Evolutionary conservation across 192 early-diverging fungal genomes (phyloP).

Genomic region (Podila epicladia): DNA sequence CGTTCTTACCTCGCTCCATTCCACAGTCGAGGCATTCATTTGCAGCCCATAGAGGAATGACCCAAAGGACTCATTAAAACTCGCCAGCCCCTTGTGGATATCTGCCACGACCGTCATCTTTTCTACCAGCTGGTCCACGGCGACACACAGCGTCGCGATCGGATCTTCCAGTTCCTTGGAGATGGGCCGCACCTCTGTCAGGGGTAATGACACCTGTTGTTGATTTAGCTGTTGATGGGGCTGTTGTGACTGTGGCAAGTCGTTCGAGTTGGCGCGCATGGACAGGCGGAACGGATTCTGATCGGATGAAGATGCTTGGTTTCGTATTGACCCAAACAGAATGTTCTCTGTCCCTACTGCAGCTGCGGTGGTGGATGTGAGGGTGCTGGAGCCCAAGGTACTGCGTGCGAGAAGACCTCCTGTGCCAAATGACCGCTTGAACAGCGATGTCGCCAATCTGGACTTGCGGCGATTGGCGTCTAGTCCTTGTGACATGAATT

Average conservation of each 20-base stretch:
- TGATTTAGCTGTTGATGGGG: background rate
- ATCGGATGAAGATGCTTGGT: background rate
- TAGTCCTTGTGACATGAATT: slow-evolving; percentile 9
- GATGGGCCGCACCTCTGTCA: slow-evolving; percentile 23
- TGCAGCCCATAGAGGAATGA: slow-evolving; percentile 46
- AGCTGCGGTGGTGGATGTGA: background rate
- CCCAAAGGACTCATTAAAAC: slow-evolving; percentile 50
- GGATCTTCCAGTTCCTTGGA: slow-evolving; percentile 19
- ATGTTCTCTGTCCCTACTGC: background rate
- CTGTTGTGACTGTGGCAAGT: background rate
- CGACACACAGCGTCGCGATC: slow-evolving; percentile 17
- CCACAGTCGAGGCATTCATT: slow-evolving; percentile 30
- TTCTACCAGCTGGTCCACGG: slow-evolving; percentile 37
- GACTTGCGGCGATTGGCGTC: slow-evolving; percentile 37
- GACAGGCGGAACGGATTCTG: slow-evolving; percentile 26
- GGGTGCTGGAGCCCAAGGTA: background rate
- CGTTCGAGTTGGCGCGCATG: slow-evolving; percentile 12
- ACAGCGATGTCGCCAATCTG: slow-evolving; percentile 20
- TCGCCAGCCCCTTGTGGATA: slow-evolving; percentile 38
- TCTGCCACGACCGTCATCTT: slow-evolving; percentile 40
- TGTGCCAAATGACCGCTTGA: slow-evolving; percentile 32
- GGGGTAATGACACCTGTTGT: background rate
- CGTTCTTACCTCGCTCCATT: slow-evolving; percentile 39
- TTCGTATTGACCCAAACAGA: slow-evolving; percentile 21
- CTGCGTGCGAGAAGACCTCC: slow-evolving; percentile 6